A percentile compares a stretch with the other conserved stretches of the same genome.
These are phyloP conservation scores for Gonium pectorale DNA, from an alignment of 139 green algal species.

Conservation along the genomic window DNA sequence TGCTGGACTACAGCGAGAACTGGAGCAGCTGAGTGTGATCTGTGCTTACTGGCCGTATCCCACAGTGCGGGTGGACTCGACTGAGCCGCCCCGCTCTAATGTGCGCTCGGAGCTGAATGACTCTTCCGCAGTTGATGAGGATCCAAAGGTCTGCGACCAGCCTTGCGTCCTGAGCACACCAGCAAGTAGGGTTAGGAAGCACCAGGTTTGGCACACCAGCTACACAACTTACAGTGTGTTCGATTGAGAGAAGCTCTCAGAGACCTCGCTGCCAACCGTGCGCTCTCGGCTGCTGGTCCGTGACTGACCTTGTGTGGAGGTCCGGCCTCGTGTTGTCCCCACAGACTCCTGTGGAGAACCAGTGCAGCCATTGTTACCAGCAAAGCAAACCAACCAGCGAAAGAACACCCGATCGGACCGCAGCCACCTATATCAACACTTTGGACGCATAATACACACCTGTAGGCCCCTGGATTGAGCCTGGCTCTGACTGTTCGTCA, in stretches of 20 bases:
- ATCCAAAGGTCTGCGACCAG: neutral
- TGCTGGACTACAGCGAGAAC: no score
- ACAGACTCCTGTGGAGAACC: neutral
- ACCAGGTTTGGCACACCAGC: neutral
- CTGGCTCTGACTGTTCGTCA: no score
- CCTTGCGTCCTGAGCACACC: neutral
- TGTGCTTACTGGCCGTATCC: neutral
- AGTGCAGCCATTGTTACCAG: no score
- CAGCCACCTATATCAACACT: no score
- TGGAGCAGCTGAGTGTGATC: no score
- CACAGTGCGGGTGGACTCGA: neutral
- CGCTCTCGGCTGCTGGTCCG: neutral
- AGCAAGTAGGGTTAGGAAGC: neutral
- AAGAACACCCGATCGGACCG: no score
- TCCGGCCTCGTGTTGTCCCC: neutral
- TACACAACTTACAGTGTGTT: neutral
- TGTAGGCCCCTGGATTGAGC: no score
- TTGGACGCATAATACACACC: no score
- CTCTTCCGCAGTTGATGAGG: neutral
- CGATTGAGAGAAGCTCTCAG: neutral
- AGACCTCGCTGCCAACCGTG: slow-evolving; percentile 6
- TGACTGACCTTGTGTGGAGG: neutral
- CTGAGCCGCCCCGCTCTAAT: neutral
- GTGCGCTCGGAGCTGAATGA: neutral
- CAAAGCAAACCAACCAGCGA: no score